Evolutionary conservation across 1,139 yeast species (phyloP).

Genomic region (Geotrichum candidum): DNA sequence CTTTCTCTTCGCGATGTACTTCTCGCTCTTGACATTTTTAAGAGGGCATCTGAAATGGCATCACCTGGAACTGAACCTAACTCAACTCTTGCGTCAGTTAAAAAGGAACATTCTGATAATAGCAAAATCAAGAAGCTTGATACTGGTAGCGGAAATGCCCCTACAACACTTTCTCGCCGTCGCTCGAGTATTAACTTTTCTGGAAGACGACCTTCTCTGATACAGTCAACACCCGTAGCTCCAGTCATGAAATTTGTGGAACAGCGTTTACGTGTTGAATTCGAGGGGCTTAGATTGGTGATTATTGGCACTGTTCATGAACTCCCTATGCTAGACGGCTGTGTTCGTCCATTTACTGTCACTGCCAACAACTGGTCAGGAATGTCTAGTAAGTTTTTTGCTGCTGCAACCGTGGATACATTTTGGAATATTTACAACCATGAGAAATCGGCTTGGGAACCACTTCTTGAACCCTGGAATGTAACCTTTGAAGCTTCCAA

Average conservation of each 20-base stretch:
- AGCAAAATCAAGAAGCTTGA: slow-evolving; percentile 4
- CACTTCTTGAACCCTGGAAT: slow-evolving; percentile 83
- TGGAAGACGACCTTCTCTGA: slow-evolving; percentile 1
- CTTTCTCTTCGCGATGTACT: slow-evolving; percentile 82
- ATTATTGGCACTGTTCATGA: slow-evolving; percentile 91
- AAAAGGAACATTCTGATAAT: neutral
- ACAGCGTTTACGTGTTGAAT: slow-evolving; percentile 47
- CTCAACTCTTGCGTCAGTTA: slow-evolving; percentile 13
- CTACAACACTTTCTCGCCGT: neutral
- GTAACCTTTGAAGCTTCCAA: slow-evolving; percentile 64
- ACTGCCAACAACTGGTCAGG: slow-evolving; percentile 78
- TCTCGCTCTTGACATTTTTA: slow-evolving; percentile 66
- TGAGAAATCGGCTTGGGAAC: slow-evolving; percentile 94
- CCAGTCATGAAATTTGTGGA: neutral
- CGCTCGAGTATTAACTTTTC: neutral
- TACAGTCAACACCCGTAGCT: neutral
- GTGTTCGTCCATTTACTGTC: slow-evolving; percentile 64
- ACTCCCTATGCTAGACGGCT: slow-evolving; percentile 80
- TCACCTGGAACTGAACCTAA: slow-evolving; percentile 1
- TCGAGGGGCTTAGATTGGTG: slow-evolving; percentile 81
- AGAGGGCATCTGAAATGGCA: slow-evolving; percentile 57
- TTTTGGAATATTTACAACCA: slow-evolving; percentile 79
- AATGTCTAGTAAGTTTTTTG: neutral
- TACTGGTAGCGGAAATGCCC: slow-evolving; percentile 22
- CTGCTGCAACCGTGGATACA: slow-evolving; percentile 60